A percentile compares a stretch with the other conserved stretches of the same genome.
Evolutionary conservation across 1,284 basidiomycete species (phyloP).

Genomic region (Puccinia sorghi): DNA sequence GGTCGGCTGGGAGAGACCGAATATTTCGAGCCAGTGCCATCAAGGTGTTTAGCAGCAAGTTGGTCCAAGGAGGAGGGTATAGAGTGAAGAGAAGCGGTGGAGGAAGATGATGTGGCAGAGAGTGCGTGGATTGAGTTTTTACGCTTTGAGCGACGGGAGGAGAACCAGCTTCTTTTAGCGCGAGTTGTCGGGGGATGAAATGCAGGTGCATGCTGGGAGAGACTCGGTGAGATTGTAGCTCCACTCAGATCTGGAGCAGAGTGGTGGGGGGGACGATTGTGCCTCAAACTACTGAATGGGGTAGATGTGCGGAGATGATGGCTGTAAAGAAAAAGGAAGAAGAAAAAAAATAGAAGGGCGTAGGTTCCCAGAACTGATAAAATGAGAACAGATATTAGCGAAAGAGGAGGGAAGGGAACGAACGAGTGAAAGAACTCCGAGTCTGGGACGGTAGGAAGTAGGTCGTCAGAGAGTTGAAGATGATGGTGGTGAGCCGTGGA

Average conservation of each 20-base stretch:
- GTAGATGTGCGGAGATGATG: conserved; percentile 15
- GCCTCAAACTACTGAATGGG: not conserved
- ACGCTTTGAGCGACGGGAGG: conserved; percentile 40
- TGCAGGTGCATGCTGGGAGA: not conserved
- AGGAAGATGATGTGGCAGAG: conserved; percentile 35
- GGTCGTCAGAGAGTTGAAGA: conserved; percentile 22
- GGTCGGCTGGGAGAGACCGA: conserved; percentile 23
- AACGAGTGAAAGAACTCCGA: conserved; percentile 47
- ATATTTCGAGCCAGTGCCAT: conserved; percentile 1
- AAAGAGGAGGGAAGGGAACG: not conserved
- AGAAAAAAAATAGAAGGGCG: not conserved
- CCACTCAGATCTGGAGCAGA: not conserved
- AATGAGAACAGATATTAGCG: no score
- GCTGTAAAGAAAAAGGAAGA: conserved; percentile 21
- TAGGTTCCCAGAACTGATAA: no score
- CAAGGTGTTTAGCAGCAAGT: conserved; percentile 10
- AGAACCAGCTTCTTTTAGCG: conserved; percentile 30
- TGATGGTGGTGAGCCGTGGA: conserved; percentile 1
- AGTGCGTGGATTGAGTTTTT: conserved; percentile 49
- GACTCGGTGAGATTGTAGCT: not conserved
- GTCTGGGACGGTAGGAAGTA: conserved; percentile 2
- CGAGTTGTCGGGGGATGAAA: not conserved
- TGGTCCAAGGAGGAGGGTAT: conserved; percentile 9
- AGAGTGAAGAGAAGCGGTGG: conserved; percentile 40
- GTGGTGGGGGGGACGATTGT: not conserved